Evolutionary conservation across 2,329 filamentous ascomycete species (phyloP).

Genomic region (Endoconidiophora laricicola): DNA sequence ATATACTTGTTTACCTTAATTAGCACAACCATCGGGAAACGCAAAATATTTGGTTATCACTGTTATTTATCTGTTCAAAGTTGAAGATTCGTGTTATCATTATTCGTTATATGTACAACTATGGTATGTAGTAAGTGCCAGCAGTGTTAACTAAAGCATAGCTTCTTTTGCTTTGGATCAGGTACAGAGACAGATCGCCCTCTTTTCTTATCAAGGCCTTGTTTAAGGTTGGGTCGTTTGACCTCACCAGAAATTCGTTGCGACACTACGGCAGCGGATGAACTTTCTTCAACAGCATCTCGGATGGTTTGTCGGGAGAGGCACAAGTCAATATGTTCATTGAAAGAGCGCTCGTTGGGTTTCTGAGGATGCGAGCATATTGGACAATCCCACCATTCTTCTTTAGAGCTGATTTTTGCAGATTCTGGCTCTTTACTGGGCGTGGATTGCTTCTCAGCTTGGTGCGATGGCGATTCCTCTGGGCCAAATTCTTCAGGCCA

Average conservation of each 20-base stretch:
- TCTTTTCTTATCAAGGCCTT: constrained; percentile 15
- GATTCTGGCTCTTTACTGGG: background rate
- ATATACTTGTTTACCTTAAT: background rate
- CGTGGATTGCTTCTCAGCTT: background rate
- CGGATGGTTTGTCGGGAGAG: constrained; percentile 74
- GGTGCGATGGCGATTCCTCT: constrained; percentile 11
- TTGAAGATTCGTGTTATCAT: background rate
- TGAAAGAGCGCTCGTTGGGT: constrained; percentile 63
- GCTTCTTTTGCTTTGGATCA: constrained; percentile 34
- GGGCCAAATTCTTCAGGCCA: constrained; percentile 45
- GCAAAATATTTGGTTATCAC: too few species aligned
- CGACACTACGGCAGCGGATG: constrained; percentile 17
- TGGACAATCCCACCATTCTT: constrained; percentile 66
- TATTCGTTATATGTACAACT: background rate
- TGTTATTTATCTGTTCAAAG: background rate
- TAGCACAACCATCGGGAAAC: background rate
- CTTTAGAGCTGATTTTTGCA: constrained; percentile 10
- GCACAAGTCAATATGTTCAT: constrained; percentile 84
- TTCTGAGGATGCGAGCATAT: constrained; percentile 65
- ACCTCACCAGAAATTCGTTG: constrained; percentile 12
- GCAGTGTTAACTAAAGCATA: constrained; percentile 30
- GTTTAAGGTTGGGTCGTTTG: background rate
- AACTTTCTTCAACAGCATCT: constrained; percentile 49
- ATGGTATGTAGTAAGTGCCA: background rate
- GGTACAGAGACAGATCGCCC: constrained; percentile 14